These are phyloP conservation scores for Trichoderma polysporum DNA, from an alignment of 2,329 filamentous ascomycete species.

Conservation along the genomic window DNA sequence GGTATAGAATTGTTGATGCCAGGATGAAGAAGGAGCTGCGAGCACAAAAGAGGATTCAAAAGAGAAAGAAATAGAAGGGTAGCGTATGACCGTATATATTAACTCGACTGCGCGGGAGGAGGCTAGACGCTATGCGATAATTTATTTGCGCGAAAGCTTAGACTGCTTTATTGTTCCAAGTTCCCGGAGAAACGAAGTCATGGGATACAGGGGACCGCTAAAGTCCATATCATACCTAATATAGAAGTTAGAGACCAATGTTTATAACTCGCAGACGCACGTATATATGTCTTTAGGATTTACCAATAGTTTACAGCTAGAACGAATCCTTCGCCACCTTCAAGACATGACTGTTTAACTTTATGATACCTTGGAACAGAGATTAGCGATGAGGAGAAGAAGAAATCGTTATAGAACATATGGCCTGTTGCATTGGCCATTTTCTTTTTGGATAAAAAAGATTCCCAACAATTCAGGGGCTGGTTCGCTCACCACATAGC, in stretches of 20 bases:
- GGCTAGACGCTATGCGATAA: background rate
- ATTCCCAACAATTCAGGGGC: background rate
- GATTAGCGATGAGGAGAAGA: background rate
- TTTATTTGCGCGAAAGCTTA: background rate
- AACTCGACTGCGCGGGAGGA: background rate
- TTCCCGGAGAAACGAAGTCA: conserved; percentile 54
- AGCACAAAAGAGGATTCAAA: conserved; percentile 74
- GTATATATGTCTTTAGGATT: conserved; percentile 25
- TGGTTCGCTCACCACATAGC: conserved; percentile 65
- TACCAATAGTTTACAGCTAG: conserved; percentile 82
- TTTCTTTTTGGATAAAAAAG: background rate
- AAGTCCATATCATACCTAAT: conserved; percentile 79
- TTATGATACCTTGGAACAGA: conserved; percentile 65
- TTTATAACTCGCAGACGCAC: background rate
- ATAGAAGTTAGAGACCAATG: background rate
- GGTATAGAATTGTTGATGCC: conserved; percentile 95
- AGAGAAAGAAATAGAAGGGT: conserved; percentile 63
- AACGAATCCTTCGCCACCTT: conserved; percentile 70
- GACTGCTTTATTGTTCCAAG: conserved; percentile 25
- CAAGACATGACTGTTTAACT: conserved; percentile 67
- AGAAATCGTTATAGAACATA: background rate
- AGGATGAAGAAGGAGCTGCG: conserved; percentile 95
- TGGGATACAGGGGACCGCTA: conserved; percentile 64
- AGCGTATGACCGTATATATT: background rate
- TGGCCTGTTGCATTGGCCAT: background rate